phyloP scores from a whole-genome alignment of 805 yeast genomes.

The Yarrowia phangngaensis region DNA sequence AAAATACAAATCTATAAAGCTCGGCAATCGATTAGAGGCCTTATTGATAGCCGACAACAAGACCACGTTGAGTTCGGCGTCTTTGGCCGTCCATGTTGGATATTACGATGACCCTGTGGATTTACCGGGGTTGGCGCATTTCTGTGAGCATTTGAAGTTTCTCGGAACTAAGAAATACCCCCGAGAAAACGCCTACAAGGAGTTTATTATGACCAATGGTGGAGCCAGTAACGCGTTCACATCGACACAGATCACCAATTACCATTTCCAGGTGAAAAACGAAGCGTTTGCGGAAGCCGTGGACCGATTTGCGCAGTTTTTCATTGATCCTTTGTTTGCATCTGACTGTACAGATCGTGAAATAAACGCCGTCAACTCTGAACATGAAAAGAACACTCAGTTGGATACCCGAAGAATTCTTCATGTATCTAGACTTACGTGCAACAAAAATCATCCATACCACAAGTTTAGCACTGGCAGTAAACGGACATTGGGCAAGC shows the following conservation, averaged over 20 bases:
- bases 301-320: constrained; percentile 90
- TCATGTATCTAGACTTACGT: constrained; percentile 72
- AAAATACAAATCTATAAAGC: constrained; percentile 58
- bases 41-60: constrained; percentile 73
- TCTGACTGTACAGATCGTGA: constrained; percentile 81
- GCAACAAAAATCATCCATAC: constrained; percentile 76
- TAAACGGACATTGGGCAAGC: constrained; percentile 66
- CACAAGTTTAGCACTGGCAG: constrained; percentile 91
- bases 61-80: constrained; percentile 61
- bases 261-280: constrained; percentile 77
- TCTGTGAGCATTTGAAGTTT: constrained; percentile 78
- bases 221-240: constrained; percentile 93
- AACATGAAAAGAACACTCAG: constrained; percentile 89
- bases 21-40: constrained; percentile 66
- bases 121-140: constrained; percentile 80
- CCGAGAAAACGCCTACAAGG: constrained; percentile 65
- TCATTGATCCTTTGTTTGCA: constrained; percentile 74
- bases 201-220: constrained; percentile 73
- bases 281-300: constrained; percentile 78
- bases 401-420: constrained; percentile 82
- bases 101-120: constrained; percentile 71
- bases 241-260: constrained; percentile 81
- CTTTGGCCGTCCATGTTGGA: constrained; percentile 75
- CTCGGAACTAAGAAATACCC: constrained; percentile 80
- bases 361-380: constrained; percentile 91